A percentile compares a stretch with the other conserved stretches of the same genome.
Evolutionary conservation across 73 alveolate genomes (phyloP).

Genomic region (Diophrys appendiculata): DNA sequence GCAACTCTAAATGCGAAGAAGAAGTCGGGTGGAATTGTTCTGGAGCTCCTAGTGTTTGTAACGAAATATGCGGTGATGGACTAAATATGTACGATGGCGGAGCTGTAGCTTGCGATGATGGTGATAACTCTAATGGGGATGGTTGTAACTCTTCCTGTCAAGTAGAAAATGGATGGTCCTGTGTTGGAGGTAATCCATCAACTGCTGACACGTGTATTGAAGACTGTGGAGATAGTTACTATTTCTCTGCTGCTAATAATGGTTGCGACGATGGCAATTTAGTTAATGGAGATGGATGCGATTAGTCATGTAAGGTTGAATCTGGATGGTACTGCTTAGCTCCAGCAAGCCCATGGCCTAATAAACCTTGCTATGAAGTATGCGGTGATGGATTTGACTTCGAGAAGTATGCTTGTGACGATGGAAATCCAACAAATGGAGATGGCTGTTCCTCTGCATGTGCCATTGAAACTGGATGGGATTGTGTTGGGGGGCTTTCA

Average conservation of each 20-base stretch:
- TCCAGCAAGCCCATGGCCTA: not conserved
- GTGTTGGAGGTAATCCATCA: constrained; percentile 14
- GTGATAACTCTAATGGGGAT: constrained; percentile 18
- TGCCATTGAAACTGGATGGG: constrained; percentile 27
- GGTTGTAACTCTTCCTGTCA: constrained; percentile 12
- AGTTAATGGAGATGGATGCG: constrained; percentile 60
- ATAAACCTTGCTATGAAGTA: constrained; percentile 7
- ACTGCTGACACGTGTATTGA: constrained; percentile 20
- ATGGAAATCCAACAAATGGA: constrained; percentile 15
- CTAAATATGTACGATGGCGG: not conserved
- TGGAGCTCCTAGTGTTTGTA: constrained; percentile 6
- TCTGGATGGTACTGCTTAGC: constrained; percentile 36
- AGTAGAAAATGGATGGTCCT: constrained; percentile 38
- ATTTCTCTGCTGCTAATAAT: not conserved
- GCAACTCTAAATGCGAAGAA: constrained; percentile 23
- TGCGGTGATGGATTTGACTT: constrained; percentile 35
- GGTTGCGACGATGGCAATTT: constrained; percentile 62
- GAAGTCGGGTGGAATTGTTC: constrained; percentile 54
- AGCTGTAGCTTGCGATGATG: constrained; percentile 31
- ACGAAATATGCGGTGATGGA: constrained; percentile 47
- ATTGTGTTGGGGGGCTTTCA: constrained; percentile 16
- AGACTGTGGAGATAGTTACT: constrained; percentile 13
- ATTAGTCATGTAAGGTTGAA: constrained; percentile 28
- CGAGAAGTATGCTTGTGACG: constrained; percentile 21
- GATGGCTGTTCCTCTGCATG: constrained; percentile 52